These are phyloP conservation scores for Austroboletus niveus DNA, from an alignment of 1,284 basidiomycete genomes.

Conservation along the genomic window DNA sequence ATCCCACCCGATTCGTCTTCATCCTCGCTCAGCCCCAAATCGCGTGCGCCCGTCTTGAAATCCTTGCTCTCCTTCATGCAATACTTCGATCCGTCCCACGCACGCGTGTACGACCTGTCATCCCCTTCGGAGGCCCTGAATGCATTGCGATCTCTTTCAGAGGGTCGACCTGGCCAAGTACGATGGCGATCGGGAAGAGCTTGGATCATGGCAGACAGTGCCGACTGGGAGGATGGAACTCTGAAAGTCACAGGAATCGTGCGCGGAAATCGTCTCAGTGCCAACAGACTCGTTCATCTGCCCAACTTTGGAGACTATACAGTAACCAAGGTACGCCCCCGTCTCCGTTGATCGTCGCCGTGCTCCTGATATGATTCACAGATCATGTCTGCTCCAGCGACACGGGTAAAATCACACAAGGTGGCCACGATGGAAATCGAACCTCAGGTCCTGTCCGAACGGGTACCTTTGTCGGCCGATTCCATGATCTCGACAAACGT, in stretches of 20 bases:
- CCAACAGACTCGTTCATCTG: conserved; percentile 86
- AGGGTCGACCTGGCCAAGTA: conserved; percentile 74
- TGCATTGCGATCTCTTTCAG: conserved; percentile 72
- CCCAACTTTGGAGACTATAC: conserved; percentile 90
- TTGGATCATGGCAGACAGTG: conserved; percentile 76
- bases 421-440: conserved; percentile 61
- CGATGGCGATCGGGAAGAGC: conserved; percentile 82
- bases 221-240: conserved; percentile 46
- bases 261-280: conserved; percentile 76
- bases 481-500: conserved; percentile 88
- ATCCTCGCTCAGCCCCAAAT: conserved; percentile 52
- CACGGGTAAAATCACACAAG: conserved; percentile 40
- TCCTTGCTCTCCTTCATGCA: conserved; percentile 90
- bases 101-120: conserved; percentile 62
- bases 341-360: neutral
- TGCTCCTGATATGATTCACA: conserved; percentile 27
- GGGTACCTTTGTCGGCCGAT: conserved; percentile 71
- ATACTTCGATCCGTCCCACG: conserved; percentile 91
- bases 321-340: conserved; percentile 66
- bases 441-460: conserved; percentile 54
- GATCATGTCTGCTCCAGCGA: conserved; percentile 62
- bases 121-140: conserved; percentile 66
- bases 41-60: conserved; percentile 68
- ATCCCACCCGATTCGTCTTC: conserved; percentile 48
- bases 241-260: conserved; percentile 81